Conservation (phyloP, 2,329 filamentous ascomycete genomes). For the Calonectria naviculata region DNA sequence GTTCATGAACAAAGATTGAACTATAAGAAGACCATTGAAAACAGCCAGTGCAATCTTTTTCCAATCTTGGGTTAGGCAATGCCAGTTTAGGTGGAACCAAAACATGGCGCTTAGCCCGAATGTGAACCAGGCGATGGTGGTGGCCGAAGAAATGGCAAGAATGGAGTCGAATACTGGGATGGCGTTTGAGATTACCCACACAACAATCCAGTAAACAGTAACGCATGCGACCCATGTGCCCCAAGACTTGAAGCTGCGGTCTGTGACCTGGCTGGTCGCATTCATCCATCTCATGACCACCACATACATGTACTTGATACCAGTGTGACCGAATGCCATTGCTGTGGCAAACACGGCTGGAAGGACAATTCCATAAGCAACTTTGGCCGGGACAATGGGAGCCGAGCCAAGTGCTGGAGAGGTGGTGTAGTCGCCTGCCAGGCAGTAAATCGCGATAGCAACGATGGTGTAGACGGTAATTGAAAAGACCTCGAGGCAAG, state of each 20-base stretch:
- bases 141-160: conserved; percentile 47
- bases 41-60: conserved; percentile 31
- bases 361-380: conserved; percentile 45
- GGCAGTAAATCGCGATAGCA: conserved; percentile 45
- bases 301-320: conserved; percentile 48
- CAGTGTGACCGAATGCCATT: conserved; percentile 46
- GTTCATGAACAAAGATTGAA: conserved; percentile 48
- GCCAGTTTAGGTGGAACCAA: conserved; percentile 48
- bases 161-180: conserved; percentile 51
- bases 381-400: conserved; percentile 44
- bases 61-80: conserved; percentile 31
- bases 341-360: conserved; percentile 45
- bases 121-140: conserved; percentile 49
- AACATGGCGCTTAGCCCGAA: conserved; percentile 48
- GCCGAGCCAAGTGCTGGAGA: conserved; percentile 49
- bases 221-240: conserved; percentile 46
- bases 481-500: conserved; percentile 46
- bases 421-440: conserved; percentile 45
- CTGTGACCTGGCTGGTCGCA: conserved; percentile 44
- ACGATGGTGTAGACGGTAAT: conserved; percentile 47
- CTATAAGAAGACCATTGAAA: conserved; percentile 43
- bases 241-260: conserved; percentile 47
- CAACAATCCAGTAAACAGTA: conserved; percentile 44
- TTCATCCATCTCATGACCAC: conserved; percentile 45
- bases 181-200: conserved; percentile 48